Evolutionary conservation across 371 early-diverging fungal species (phyloP), one percentile per base, ranked within the genome.

Genomic region (Syncephalastrum contaminatum): DNA sequence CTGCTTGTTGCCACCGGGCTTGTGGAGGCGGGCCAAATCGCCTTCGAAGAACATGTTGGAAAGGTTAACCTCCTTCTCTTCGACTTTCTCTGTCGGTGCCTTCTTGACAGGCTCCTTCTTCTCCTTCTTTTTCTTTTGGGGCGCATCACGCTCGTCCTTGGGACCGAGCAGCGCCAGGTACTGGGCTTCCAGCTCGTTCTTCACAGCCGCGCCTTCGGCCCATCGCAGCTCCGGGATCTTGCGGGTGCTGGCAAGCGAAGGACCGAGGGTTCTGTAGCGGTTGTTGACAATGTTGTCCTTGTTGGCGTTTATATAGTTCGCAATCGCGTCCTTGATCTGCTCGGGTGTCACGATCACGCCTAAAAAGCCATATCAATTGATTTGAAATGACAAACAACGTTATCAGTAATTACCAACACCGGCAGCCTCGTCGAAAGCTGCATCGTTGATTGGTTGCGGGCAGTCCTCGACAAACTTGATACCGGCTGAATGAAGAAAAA

Each of bases 1-100:
- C 81, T 99, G 99, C 45, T 91, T 92, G 80, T 99, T 99, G 56
- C 90, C 99, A 27, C 99, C 99, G 6, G 99, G 92, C 53, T 91
- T 93, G 77, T 99, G 99, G 60, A 99, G 78, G 51, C 83, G 85
- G 48, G 94, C 82, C 25, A 98, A 81, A 53, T 97, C 96, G 22
- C 99, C 98, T 64, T 93, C 93, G 55, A 88, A 88, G 69, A 96
- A 86, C 85, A 87, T 64, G 72, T 82, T 81, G 18, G 65, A 54
- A 18, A 72, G 48, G 43, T 69, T 64, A 16, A 59, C 53, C 20
- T 61, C 43, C 14, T 65, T 58, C 39, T 51, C 55, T 41, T 64
- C 56, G 22, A 60, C 57, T 51, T 75, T 77, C 8, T 76, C 80
- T 53, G 70, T 54, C 46, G 81, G 80, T 4, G 74, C 78, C 30